Evolutionary conservation across 352 stramenopile genomes (phyloP).

Genomic region (Phytophthora ohioensis): DNA sequence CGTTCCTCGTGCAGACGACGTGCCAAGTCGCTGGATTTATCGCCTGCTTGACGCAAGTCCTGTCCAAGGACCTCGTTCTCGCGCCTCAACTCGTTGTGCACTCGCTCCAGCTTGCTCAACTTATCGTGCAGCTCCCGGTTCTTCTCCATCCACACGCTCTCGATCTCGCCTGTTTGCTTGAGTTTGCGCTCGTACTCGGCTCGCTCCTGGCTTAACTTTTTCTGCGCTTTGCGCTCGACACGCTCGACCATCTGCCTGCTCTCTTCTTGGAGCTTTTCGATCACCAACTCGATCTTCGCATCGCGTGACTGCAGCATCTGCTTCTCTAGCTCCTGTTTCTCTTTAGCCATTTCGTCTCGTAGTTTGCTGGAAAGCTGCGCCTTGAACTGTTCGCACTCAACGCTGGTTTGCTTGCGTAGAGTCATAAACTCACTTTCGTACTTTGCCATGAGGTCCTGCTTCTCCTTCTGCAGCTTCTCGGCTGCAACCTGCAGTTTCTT

Average conservation of each 20-base stretch:
- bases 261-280: constrained; percentile 82
- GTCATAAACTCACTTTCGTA: constrained; percentile 65
- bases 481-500: constrained; percentile 44
- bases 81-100: constrained; percentile 51
- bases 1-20: constrained; percentile 71
- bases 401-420: constrained; percentile 62
- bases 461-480: constrained; percentile 66
- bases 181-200: constrained; percentile 78
- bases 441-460: constrained; percentile 70
- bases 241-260: constrained; percentile 63
- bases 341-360: constrained; percentile 61
- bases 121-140: constrained; percentile 83
- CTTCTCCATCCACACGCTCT: constrained; percentile 89
- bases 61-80: constrained; percentile 58
- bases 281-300: constrained; percentile 83
- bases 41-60: constrained; percentile 51
- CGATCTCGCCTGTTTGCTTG: constrained; percentile 81
- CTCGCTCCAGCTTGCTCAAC: constrained; percentile 55
- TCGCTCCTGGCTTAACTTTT: constrained; percentile 68
- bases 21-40: constrained; percentile 64
- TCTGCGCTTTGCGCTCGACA: constrained; percentile 52
- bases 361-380: constrained; percentile 58
- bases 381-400: constrained; percentile 78
- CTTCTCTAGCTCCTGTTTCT: constrained; percentile 70
- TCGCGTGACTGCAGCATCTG: constrained; percentile 80